A percentile compares a stretch with the other conserved stretches of the same genome.
Conservation (phyloP, 148 eudicot genomes). For the Camellia japonica region DNA sequence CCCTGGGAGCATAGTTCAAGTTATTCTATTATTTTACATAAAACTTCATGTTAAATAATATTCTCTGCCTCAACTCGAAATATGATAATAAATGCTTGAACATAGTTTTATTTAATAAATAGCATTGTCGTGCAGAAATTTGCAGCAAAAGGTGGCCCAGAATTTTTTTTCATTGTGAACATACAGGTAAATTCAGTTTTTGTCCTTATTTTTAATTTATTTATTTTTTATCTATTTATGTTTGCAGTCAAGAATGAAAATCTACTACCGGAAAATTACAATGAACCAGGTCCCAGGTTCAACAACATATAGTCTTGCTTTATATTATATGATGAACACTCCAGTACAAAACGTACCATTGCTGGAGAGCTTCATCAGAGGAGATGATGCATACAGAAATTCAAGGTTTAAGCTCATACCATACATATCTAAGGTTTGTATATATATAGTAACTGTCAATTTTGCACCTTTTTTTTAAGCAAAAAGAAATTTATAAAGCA, state of each 20-base stretch:
- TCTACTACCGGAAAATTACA: background rate
- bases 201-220: background rate
- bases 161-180: conserved; percentile 65
- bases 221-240: background rate
- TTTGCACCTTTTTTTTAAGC: background rate
- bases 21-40: conserved; percentile 16
- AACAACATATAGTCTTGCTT: conserved; percentile 59
- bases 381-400: conserved; percentile 68
- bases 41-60: background rate
- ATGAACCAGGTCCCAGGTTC: conserved; percentile 63
- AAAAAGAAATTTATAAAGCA: no score
- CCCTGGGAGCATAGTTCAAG: conserved; percentile 66
- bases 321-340: conserved; percentile 57
- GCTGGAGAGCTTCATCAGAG: conserved; percentile 52
- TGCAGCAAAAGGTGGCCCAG: conserved; percentile 61
- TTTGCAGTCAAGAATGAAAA: background rate
- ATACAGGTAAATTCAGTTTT: conserved; percentile 44
- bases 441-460: background rate
- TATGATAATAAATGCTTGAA: background rate
- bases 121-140: conserved; percentile 43
- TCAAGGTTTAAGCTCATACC: conserved; percentile 76
- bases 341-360: conserved; percentile 55
- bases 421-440: conserved; percentile 58
- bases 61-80: background rate
- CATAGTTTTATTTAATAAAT: background rate